These are phyloP conservation scores for Cladophialophora chaetospira DNA, from an alignment of 2,329 filamentous ascomycete species.

Conservation along the genomic window DNA sequence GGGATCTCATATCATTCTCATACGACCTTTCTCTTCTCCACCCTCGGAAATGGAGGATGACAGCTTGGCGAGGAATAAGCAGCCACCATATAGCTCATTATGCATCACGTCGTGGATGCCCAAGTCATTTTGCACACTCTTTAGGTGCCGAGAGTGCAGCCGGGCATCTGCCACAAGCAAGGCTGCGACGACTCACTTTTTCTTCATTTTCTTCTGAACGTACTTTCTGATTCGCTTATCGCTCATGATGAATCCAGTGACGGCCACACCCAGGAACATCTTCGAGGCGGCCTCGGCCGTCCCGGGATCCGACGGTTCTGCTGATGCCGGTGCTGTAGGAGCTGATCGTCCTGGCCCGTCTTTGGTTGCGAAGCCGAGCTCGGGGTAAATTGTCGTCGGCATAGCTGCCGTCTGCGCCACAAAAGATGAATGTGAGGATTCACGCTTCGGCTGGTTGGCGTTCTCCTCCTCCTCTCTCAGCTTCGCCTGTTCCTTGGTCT, in stretches of 20 bases:
- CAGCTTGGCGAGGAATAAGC: no score
- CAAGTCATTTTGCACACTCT: no score
- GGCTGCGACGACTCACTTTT: slow-evolving; percentile 1
- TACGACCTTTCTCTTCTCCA: no score
- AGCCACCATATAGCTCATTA: no score
- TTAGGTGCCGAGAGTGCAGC: not conserved
- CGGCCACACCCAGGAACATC: slow-evolving; percentile 27
- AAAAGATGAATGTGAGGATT: not conserved
- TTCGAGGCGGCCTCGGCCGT: slow-evolving; percentile 17
- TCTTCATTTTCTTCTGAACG: slow-evolving; percentile 21
- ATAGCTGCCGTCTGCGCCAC: not conserved
- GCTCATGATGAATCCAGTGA: slow-evolving; percentile 26
- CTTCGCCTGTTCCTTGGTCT: not conserved
- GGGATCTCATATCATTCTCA: no score
- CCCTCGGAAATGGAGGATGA: no score
- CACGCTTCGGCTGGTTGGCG: not conserved
- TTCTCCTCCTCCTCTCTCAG: not conserved
- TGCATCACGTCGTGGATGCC: no score
- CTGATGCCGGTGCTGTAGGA: not conserved
- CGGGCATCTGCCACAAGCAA: not conserved
- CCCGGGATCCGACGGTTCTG: not conserved
- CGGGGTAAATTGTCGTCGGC: slow-evolving; percentile 11
- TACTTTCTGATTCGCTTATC: slow-evolving; percentile 26
- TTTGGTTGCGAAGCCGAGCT: slow-evolving; percentile 24
- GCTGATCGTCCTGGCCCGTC: not conserved